Conservation (phyloP, 768 basidiomycete genomes). For the Auricularia auricula-judae region DNA sequence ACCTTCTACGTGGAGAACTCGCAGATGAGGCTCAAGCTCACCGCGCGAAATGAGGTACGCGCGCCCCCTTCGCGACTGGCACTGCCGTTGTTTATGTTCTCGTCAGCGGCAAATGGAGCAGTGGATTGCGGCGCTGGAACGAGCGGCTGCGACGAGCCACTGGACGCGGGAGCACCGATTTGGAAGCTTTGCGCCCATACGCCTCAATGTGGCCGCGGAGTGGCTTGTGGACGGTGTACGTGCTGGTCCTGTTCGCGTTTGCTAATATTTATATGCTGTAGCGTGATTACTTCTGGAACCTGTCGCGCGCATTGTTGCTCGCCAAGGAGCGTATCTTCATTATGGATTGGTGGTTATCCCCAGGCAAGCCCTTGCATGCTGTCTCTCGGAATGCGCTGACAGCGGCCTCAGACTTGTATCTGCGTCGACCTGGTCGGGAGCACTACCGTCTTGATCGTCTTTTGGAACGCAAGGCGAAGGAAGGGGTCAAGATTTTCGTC, state of each 20-base stretch:
- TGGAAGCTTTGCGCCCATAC: constrained; percentile 86
- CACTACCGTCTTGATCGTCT: constrained; percentile 80
- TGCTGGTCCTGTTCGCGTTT: constrained; percentile 5
- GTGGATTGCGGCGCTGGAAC: constrained; percentile 87
- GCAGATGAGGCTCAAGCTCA: constrained; percentile 78
- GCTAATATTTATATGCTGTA: constrained; percentile 17
- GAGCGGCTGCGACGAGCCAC: constrained; percentile 61
- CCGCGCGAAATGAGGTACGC: constrained; percentile 75
- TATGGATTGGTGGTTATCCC: constrained; percentile 98
- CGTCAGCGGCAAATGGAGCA: constrained; percentile 87
- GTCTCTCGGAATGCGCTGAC: background rate
- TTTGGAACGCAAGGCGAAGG: constrained; percentile 81
- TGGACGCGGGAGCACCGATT: constrained; percentile 81
- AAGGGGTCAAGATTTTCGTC: constrained; percentile 92
- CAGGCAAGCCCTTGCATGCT: constrained; percentile 36
- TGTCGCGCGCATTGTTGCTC: constrained; percentile 81
- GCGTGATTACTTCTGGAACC: constrained; percentile 98
- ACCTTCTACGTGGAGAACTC: constrained; percentile 91
- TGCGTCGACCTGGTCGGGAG: constrained; percentile 76
- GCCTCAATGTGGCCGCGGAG: constrained; percentile 87
- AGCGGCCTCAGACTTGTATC: constrained; percentile 50
- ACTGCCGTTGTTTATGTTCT: background rate
- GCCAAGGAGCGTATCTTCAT: constrained; percentile 87
- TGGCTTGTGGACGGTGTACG: constrained; percentile 96
- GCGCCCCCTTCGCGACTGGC: background rate